Base-by-base conservation (phyloP, 2,329 filamentous ascomycete species). In the Aureobasidium leucospermi region DNA sequence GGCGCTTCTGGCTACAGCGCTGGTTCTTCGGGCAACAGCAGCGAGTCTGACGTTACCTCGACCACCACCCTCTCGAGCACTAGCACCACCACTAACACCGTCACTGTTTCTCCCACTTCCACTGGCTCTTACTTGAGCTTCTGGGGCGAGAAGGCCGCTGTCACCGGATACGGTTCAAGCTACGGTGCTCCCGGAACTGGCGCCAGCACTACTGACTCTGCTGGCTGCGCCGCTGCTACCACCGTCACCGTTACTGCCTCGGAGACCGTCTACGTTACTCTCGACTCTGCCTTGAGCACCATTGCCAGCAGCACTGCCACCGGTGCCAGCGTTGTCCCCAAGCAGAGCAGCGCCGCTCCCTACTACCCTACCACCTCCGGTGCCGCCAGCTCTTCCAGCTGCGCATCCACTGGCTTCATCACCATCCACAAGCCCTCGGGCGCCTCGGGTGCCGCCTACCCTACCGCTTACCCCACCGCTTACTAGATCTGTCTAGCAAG, bases 61-160 rank as follows among this genome's bases (percentile, higher is more conserved):
- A 72, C 70, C 53, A 72, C 70, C 59, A 72, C 70, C 19, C 46
- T 72, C 53, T 63, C 70, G 60, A 65, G 64, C 36, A 73, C 71
- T 61, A 68, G 67, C 15, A 73, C 70, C 43, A 28, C 61, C 45
- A 70, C 69, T 62, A 59, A 62, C 60, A 51, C 34, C 38, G 43
- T 63, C 23, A 62, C 48, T 39, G 62, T 63, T 36, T 60, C 34
- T 34, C 52, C 58, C 32, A 52, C 51, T 38, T 55, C 51, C 31
- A 60, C 47, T 45, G 52, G 49, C 29, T 57, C 45, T 39, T 46
- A 46, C 32, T 34, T 43, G 41, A 60, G 60, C 49, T 52, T 55
- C 47, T 59, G 34, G 36, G 57, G 57, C 8, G 46, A 59, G 45
- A 52, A 56, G 52, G 52, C 39, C 19, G 64, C 65, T 53, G 56